These are phyloP conservation scores for Puya raimondii DNA, from an alignment of 176 grass and related monocot genomes.

Conservation along the genomic window DNA sequence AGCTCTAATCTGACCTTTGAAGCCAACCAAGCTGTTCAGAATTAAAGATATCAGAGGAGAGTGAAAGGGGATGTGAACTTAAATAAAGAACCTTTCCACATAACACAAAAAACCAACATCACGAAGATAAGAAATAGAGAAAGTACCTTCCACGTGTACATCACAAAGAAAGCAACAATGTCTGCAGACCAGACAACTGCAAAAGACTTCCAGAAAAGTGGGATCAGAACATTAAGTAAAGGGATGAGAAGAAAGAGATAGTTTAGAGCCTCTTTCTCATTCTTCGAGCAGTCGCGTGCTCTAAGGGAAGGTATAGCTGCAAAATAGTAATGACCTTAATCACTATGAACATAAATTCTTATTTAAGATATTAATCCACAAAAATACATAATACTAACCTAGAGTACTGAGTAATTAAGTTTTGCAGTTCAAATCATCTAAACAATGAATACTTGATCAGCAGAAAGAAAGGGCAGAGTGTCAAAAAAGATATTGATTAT, in stretches of 20 bases:
- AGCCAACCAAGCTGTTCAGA: constrained; percentile 77
- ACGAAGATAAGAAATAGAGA: neutral
- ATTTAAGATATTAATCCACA: no score
- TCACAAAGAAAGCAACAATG: constrained; percentile 66
- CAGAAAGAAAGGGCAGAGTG: no score
- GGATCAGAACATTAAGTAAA: constrained; percentile 72
- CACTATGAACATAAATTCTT: no score
- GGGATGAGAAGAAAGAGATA: constrained; percentile 89
- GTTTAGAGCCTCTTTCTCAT: constrained; percentile 99
- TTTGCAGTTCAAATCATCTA: no score
- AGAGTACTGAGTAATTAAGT: no score
- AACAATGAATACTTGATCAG: no score
- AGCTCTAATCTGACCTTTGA: constrained; percentile 44
- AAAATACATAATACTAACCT: no score
- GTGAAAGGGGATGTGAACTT: neutral
- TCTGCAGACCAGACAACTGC: constrained; percentile 91
- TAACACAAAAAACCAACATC: neutral
- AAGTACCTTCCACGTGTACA: constrained; percentile 96
- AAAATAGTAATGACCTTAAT: neutral
- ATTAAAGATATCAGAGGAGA: constrained; percentile 9
- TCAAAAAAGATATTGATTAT: no score
- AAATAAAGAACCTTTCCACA: neutral
- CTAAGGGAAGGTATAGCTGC: constrained; percentile 93
- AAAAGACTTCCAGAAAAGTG: constrained; percentile 85
- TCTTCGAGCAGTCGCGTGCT: constrained; percentile 86